Conservation (phyloP, 2,329 filamentous ascomycete genomes). For the Nannizziopsis arthrosporioides region DNA sequence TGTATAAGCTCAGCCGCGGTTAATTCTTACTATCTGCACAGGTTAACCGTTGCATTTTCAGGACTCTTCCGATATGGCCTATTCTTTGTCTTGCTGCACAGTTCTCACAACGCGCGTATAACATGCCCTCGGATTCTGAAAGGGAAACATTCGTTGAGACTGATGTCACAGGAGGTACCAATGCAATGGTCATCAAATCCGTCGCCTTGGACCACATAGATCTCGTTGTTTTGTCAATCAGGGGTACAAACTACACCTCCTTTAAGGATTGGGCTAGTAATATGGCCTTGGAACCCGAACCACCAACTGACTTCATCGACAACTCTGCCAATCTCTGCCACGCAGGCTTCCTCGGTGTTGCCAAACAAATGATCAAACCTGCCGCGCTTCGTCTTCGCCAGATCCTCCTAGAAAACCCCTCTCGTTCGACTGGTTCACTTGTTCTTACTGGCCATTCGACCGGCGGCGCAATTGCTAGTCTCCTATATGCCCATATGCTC, state of each 20-base stretch:
- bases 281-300: conserved; percentile 54
- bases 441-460: conserved; percentile 80
- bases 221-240: conserved; percentile 71
- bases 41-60: conserved; percentile 21
- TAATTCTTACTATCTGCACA: not conserved
- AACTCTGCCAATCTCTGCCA: conserved; percentile 68
- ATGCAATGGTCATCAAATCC: conserved; percentile 75
- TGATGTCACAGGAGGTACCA: conserved; percentile 62
- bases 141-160: conserved; percentile 58
- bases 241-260: conserved; percentile 63
- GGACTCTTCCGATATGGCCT: conserved; percentile 63
- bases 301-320: conserved; percentile 61
- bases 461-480: conserved; percentile 67
- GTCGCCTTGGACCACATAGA: conserved; percentile 66
- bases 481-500: conserved; percentile 76
- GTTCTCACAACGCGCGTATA: conserved; percentile 65
- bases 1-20: not conserved
- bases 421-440: conserved; percentile 54
- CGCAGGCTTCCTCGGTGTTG: conserved; percentile 65
- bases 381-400: conserved; percentile 59
- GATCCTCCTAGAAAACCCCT: conserved; percentile 60
- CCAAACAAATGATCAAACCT: conserved; percentile 60
- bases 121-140: conserved; percentile 50
- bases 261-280: conserved; percentile 85
- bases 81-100: conserved; percentile 67